Percentiles rank a stretch among this genome's conserved stretches.
phyloP scores from a whole-genome alignment of 2,329 filamentous ascomycete species.

The Paradendryphiella salina region DNA sequence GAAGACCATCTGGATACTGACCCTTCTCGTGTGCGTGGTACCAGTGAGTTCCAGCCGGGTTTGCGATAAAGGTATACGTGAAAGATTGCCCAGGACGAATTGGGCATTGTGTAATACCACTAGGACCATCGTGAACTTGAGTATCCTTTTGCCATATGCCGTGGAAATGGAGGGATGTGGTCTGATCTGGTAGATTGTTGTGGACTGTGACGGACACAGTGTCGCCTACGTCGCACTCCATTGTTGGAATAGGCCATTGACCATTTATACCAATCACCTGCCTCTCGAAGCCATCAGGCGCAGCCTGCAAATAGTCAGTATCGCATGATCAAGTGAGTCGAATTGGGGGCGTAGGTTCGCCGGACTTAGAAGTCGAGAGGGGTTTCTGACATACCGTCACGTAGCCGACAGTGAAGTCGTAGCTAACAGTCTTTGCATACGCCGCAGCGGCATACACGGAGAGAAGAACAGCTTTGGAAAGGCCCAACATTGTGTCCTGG shows the following conservation, averaged over 20 bases:
- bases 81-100: conserved; percentile 66
- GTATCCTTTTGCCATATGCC: conserved; percentile 55
- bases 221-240: conserved; percentile 63
- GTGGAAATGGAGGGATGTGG: conserved; percentile 53
- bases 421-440: conserved; percentile 47
- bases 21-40: conserved; percentile 66
- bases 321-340: too few relatives aligned
- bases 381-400: conserved; percentile 35
- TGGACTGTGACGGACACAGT: conserved; percentile 40
- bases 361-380: too few relatives aligned
- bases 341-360: background rate
- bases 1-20: conserved; percentile 48
- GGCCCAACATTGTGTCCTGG: conserved; percentile 12
- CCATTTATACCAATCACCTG: conserved; percentile 77
- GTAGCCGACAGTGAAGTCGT: conserved; percentile 59
- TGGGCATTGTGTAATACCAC: conserved; percentile 67
- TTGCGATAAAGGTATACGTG: conserved; percentile 67
- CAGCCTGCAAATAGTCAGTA: conserved; percentile 2
- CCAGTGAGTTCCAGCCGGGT: conserved; percentile 58
- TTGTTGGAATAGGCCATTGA: conserved; percentile 56
- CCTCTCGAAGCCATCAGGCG: conserved; percentile 68
- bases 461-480: conserved; percentile 3
- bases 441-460: conserved; percentile 16
- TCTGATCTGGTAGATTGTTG: conserved; percentile 32
- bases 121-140: conserved; percentile 73